A percentile compares a stretch with the other conserved stretches of the same genome.
phyloP scores from a whole-genome alignment of 2,329 filamentous ascomycete genomes.

The Exophiala dermatitidis region DNA sequence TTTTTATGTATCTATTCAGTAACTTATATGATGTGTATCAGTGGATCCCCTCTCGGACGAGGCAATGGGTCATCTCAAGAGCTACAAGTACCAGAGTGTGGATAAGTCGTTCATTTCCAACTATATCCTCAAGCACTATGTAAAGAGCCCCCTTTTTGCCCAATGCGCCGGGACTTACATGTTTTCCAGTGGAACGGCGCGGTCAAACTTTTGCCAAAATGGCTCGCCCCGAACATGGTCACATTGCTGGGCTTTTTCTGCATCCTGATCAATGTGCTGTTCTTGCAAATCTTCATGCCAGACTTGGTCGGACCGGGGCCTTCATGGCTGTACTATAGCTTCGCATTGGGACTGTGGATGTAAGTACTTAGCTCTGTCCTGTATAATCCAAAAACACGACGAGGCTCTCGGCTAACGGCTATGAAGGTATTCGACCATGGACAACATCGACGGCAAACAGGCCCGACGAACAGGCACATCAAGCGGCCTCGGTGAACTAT shows the following conservation, averaged over 20 bases:
- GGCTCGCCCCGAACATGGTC: conserved; percentile 97
- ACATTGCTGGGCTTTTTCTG: conserved; percentile 92
- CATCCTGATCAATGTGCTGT: conserved; percentile 74
- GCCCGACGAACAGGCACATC: conserved; percentile 90
- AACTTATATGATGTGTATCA: conserved; percentile 3
- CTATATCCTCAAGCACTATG: conserved; percentile 91
- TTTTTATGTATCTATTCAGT: conserved; percentile 32
- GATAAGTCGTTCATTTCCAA: conserved; percentile 91
- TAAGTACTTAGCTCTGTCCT: conserved; percentile 36
- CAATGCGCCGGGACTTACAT: conserved; percentile 1
- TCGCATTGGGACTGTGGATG: conserved; percentile 94
- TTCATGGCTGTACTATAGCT: conserved; percentile 91
- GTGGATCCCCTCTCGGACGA: conserved; percentile 70
- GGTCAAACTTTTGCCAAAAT: conserved; percentile 84
- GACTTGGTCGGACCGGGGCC: conserved; percentile 84
- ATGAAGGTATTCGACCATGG: conserved; percentile 78
- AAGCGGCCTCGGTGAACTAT: conserved; percentile 88
- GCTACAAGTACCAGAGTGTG: conserved; percentile 95
- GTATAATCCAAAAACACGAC: background rate
- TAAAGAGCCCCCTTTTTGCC: conserved; percentile 40
- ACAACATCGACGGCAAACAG: conserved; percentile 98
- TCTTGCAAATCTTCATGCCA: conserved; percentile 73
- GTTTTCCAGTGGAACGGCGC: conserved; percentile 81
- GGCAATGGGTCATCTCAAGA: conserved; percentile 80
- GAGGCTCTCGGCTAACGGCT: background rate